These are phyloP conservation scores for Quercus aquifolioides DNA, from an alignment of 306 rosid species.

Conservation along the genomic window DNA sequence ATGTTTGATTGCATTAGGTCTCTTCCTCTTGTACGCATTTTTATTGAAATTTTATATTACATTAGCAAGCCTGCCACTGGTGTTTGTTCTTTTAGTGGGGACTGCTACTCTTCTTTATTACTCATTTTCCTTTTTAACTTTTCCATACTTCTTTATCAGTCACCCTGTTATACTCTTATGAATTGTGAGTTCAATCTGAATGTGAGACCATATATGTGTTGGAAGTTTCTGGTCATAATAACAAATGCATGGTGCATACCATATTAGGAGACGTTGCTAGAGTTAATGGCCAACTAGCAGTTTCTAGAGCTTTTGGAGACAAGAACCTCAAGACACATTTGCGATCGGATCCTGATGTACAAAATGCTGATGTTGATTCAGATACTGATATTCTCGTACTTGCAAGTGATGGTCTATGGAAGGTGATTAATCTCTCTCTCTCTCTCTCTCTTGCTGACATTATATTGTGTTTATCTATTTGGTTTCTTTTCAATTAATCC, in stretches of 20 bases:
- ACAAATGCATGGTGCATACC: slow-evolving; percentile 5
- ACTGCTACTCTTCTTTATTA: neutral
- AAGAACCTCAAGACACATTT: slow-evolving; percentile 76
- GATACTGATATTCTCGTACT: slow-evolving; percentile 62
- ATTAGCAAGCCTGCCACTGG: neutral
- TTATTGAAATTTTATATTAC: neutral
- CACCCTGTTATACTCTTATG: neutral
- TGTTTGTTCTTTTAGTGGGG: neutral
- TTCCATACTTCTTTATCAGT: neutral
- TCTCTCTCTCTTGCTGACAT: neutral
- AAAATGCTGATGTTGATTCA: slow-evolving; percentile 26
- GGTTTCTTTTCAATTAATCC: neutral
- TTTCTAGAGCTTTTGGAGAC: slow-evolving; percentile 90
- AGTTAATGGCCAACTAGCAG: slow-evolving; percentile 94
- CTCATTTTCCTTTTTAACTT: neutral
- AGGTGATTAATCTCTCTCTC: slow-evolving; percentile 41
- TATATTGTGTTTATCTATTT: neutral
- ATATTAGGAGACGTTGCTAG: slow-evolving; percentile 79
- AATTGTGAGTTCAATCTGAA: neutral
- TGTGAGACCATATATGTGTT: neutral
- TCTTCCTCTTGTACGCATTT: neutral
- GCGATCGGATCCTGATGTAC: slow-evolving; percentile 74
- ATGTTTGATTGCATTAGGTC: neutral
- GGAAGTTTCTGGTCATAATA: neutral
- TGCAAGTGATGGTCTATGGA: slow-evolving; percentile 91